A percentile compares a stretch with the other conserved stretches of the same genome.
Conservation (phyloP, 2,329 filamentous ascomycete species). For the Claviceps monticola region DNA sequence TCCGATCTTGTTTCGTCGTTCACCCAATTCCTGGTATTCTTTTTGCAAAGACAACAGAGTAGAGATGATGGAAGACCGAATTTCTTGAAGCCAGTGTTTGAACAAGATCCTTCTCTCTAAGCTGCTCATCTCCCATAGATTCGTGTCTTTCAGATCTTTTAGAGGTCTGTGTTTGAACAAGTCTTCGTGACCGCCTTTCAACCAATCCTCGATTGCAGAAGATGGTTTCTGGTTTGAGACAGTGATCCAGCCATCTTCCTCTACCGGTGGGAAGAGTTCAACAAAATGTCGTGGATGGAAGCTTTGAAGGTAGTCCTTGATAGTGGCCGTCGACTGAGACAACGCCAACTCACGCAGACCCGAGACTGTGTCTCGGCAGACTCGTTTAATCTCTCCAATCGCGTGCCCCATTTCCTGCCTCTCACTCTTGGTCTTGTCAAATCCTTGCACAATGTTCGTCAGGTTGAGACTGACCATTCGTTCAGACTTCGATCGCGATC, state of each 20-base stretch:
- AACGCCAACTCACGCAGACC: neutral
- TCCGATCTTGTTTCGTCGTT: neutral
- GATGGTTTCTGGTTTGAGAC: neutral
- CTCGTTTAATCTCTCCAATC: neutral
- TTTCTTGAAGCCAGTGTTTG: neutral
- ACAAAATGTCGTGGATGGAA: neutral
- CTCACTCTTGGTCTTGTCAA: slow-evolving; percentile 25
- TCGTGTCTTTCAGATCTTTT: neutral
- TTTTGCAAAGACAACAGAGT: neutral
- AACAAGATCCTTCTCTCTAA: neutral
- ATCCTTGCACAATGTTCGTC: slow-evolving; percentile 17
- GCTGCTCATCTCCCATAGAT: neutral
- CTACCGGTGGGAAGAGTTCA: neutral
- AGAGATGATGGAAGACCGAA: neutral
- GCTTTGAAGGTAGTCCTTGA: neutral
- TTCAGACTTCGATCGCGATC: slow-evolving; percentile 41
- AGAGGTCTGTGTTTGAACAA: neutral
- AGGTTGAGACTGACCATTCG: slow-evolving; percentile 37
- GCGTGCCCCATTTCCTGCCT: slow-evolving; percentile 15
- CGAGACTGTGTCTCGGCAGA: neutral
- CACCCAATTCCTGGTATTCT: neutral
- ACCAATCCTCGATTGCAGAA: neutral
- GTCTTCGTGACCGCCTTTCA: neutral
- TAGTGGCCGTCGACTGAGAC: neutral
- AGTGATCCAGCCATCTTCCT: neutral